phyloP scores from a whole-genome alignment of 345 rosid species.

The Euphorbia lathyris region DNA sequence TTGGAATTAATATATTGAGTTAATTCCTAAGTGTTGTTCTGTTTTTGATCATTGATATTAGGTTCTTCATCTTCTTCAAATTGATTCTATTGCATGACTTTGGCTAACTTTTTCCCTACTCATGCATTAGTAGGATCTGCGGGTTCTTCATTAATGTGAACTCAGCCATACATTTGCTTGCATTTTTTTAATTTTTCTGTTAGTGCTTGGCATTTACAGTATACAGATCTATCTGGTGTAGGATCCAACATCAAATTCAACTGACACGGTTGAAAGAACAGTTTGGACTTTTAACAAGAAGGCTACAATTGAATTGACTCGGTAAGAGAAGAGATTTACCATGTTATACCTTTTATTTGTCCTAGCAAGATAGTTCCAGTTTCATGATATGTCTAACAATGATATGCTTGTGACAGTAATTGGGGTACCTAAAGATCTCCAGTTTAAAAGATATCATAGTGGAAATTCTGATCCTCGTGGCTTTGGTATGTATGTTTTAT shows the following conservation, averaged over 20 bases:
- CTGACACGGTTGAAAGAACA: constrained; percentile 67
- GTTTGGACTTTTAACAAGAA: constrained; percentile 75
- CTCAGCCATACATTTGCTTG: background rate
- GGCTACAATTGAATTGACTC: constrained; percentile 89
- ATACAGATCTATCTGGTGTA: constrained; percentile 22
- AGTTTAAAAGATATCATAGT: constrained; percentile 87
- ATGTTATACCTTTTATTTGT: background rate
- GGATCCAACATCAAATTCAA: constrained; percentile 74
- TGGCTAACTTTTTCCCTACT: background rate
- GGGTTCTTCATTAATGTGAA: background rate
- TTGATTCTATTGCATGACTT: background rate
- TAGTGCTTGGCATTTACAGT: background rate
- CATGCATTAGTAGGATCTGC: background rate
- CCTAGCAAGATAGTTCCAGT: background rate
- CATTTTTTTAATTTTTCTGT: too few relatives aligned
- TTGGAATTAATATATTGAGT: too few relatives aligned
- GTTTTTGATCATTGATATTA: too few relatives aligned
- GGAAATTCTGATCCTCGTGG: constrained; percentile 95
- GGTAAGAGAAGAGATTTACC: constrained; percentile 43
- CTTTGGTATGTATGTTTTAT: constrained; percentile 52
- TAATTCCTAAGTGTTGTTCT: too few relatives aligned
- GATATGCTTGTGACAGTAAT: constrained; percentile 48
- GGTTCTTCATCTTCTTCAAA: too few relatives aligned
- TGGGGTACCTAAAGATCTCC: constrained; percentile 96
- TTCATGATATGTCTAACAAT: constrained; percentile 18